Percentiles rank a stretch among this genome's conserved stretches.
Conservation (phyloP, 768 basidiomycete species). For the Pleurotus djamor region DNA sequence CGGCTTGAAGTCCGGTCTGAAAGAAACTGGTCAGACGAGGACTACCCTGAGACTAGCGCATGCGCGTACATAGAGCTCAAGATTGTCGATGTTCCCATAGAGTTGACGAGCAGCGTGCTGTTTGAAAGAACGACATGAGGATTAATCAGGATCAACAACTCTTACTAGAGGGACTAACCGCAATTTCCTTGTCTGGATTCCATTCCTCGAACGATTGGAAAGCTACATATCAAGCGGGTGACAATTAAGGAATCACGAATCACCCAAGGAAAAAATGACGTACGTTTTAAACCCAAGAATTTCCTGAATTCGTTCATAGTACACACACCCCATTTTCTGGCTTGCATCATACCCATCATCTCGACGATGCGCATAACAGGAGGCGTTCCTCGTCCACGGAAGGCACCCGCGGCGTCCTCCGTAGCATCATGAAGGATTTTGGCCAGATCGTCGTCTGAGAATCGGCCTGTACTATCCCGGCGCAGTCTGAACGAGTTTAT, state of each 20-base stretch:
- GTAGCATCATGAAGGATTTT: conserved; percentile 44
- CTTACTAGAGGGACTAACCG: conserved; percentile 23
- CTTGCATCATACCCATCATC: conserved; percentile 54
- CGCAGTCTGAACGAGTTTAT: conserved; percentile 25
- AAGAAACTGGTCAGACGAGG: not conserved
- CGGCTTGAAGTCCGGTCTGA: conserved; percentile 35
- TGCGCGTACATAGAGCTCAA: conserved; percentile 36
- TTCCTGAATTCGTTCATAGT: conserved; percentile 56
- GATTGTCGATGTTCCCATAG: conserved; percentile 32
- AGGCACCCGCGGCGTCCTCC: conserved; percentile 41
- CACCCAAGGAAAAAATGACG: not conserved
- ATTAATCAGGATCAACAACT: not conserved
- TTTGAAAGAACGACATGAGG: not conserved
- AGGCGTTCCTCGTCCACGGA: conserved; percentile 46
- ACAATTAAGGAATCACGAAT: not conserved
- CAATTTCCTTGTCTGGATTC: conserved; percentile 45
- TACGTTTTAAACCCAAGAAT: conserved; percentile 45
- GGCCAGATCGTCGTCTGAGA: conserved; percentile 52
- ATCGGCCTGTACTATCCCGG: conserved; percentile 45
- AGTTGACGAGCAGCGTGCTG: conserved; percentile 26
- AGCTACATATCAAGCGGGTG: conserved; percentile 16
- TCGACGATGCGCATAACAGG: conserved; percentile 47
- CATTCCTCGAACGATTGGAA: conserved; percentile 52
- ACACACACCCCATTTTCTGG: conserved; percentile 53
- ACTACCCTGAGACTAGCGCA: no score